Conservation (phyloP, 148 eudicot genomes). For the Arctostaphylos glauca region DNA sequence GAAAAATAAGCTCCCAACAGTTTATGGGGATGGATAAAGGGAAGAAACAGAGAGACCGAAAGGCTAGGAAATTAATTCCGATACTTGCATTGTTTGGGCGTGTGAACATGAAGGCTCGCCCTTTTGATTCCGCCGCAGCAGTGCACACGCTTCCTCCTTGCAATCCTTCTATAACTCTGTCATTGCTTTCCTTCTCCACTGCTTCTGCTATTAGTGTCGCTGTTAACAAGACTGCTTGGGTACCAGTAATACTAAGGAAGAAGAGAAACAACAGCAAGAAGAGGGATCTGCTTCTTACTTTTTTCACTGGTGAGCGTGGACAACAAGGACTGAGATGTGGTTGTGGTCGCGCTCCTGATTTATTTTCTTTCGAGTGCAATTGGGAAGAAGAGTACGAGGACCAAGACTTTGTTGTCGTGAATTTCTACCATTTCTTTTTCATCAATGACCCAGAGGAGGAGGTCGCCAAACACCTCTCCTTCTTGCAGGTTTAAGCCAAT, state of each 20-base stretch:
- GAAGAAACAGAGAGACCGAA: not conserved
- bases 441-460: conserved; percentile 61
- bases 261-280: not conserved
- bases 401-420: conserved; percentile 57
- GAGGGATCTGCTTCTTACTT: not conserved
- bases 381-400: conserved; percentile 12
- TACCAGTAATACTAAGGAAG: not conserved
- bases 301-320: not conserved
- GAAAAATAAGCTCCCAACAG: too few species aligned
- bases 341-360: not conserved
- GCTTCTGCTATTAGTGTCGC: not conserved
- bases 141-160: not conserved
- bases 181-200: not conserved
- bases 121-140: not conserved
- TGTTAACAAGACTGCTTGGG: not conserved
- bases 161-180: not conserved
- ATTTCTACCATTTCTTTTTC: conserved; percentile 60
- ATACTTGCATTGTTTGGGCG: not conserved
- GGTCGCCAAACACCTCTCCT: conserved; percentile 63
- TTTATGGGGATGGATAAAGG: not conserved
- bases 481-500: conserved; percentile 51
- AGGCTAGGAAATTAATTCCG: not conserved
- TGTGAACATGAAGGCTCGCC: not conserved
- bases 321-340: not conserved
- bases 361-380: not conserved